Evolutionary conservation across 192 early-diverging fungal genomes (phyloP), one percentile per base, ranked within the genome.

Genomic region (Funneliformis geosporum): DNA sequence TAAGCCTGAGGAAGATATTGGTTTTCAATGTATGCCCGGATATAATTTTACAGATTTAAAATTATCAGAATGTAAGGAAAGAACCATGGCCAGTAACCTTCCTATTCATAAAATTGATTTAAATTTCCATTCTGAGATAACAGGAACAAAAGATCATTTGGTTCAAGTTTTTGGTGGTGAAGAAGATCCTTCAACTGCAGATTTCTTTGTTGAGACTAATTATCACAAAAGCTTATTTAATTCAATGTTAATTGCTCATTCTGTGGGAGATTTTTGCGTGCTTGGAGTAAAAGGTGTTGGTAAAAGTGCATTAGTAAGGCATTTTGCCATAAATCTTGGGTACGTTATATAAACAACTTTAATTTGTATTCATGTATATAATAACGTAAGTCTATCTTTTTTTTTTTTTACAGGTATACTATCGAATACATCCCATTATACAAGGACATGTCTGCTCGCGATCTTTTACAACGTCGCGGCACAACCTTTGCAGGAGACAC

Each of bases 391-490:
- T 40, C 5, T 38, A 33, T 39, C 6, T 40, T 40, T 33, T 60
- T 79, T 43, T 83, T 80, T 46, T 73, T 82, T 43, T 85, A 87
- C 2, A 89, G 90, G 1, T 92, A 93, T 72, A 84, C 82, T 55
- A 85, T 91, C 46, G 92, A 94, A 69, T 92, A 87, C 71, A 89
- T 95, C 47, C 93, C 92, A 10, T 75, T 94, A 8, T 94, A 90
- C 81, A 89, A 89, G 60, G 94, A 95, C 79, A 94, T 95, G 92
- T 93, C 92, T 6, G 89, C 94, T 6, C 86, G 94, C 18, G 93
- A 94, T 80, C 85, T 95, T 5, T 80, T 95, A 33, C 94, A 95
- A 78, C 88, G 92, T 43, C 87, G 94, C 44, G 85, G 87, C 62
- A 95, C 94, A 0, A 91, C 90, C 0, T 80, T 86, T 42, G 80